A percentile compares a stretch with the other conserved stretches of the same genome.
phyloP scores from a whole-genome alignment of 1,139 yeast species.

The Oligophagozyma castellii region DNA sequence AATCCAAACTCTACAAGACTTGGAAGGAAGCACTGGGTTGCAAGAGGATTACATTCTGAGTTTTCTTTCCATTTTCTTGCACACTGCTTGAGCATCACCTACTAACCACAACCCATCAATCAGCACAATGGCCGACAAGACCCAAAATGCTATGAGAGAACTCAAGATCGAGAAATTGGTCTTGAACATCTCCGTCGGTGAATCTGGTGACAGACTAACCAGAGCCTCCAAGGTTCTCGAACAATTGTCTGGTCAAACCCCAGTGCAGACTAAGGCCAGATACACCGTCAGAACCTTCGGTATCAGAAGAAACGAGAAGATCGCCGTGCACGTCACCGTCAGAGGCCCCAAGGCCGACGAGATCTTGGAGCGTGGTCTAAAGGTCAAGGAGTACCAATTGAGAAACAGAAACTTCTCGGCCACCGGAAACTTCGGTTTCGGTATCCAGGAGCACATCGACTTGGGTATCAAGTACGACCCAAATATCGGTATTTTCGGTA shows the following conservation, averaged over 20 bases:
- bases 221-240: conserved; percentile 99
- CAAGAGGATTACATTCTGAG: too few relatives aligned
- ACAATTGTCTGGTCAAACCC: conserved; percentile 99
- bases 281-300: conserved; percentile 99
- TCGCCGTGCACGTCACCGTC: conserved; percentile 97
- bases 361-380: conserved; percentile 98
- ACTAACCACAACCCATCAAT: too few relatives aligned
- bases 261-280: conserved; percentile 99
- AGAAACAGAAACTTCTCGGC: conserved; percentile 87
- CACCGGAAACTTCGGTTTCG: conserved; percentile 99
- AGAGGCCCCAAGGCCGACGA: conserved; percentile 99
- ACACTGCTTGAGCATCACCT: too few relatives aligned
- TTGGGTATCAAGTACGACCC: conserved; percentile 99
- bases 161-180: conserved; percentile 98
- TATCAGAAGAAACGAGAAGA: conserved; percentile 99
- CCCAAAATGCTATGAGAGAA: conserved; percentile 86
- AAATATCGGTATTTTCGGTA: conserved; percentile 99
- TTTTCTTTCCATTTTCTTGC: too few relatives aligned
- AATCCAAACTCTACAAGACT: too few relatives aligned
- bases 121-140: conserved; percentile 34
- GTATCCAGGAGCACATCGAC: conserved; percentile 99
- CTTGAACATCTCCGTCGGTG: conserved; percentile 99
- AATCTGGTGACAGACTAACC: conserved; percentile 99
- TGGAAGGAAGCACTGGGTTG: too few relatives aligned
- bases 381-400: conserved; percentile 99